phyloP scores from a whole-genome alignment of 805 yeast genomes.

The Candida endomychidarum region DNA sequence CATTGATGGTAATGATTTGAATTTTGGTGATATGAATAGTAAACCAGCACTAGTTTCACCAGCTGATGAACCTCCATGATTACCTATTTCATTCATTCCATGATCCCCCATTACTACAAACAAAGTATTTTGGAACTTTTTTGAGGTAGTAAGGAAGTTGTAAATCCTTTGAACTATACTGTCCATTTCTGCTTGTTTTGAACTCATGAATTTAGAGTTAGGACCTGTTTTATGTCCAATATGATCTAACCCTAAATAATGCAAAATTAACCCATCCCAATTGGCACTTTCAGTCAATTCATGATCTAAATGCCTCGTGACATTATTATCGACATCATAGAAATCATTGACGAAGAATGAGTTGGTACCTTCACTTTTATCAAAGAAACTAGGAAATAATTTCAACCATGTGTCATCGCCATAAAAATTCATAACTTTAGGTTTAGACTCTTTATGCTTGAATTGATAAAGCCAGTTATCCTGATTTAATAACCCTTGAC shows the following conservation, averaged over 20 bases:
- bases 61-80: slow-evolving; percentile 91
- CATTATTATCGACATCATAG: slow-evolving; percentile 90
- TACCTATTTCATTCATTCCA: slow-evolving; percentile 94
- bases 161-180: slow-evolving; percentile 54
- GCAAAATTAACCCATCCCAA: slow-evolving; percentile 89
- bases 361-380: slow-evolving; percentile 76
- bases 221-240: slow-evolving; percentile 99
- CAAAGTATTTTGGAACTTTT: slow-evolving; percentile 46
- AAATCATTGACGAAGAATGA: slow-evolving; percentile 95
- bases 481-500: slow-evolving; percentile 66
- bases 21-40: slow-evolving; percentile 63
- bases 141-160: slow-evolving; percentile 17
- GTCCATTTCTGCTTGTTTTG: slow-evolving; percentile 88
- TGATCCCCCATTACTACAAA: slow-evolving; percentile 87
- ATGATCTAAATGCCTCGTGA: slow-evolving; percentile 75
- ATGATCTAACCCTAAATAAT: slow-evolving; percentile 92
- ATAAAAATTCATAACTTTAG: slow-evolving; percentile 67
- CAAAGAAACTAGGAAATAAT: slow-evolving; percentile 61
- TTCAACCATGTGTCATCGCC: slow-evolving; percentile 99
- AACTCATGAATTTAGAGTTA: slow-evolving; percentile 70
- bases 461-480: slow-evolving; percentile 89
- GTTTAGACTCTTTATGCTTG: slow-evolving; percentile 19
- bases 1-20: slow-evolving; percentile 28
- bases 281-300: slow-evolving; percentile 46
- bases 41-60: slow-evolving; percentile 93